These are phyloP conservation scores for Fusarium marasasianum DNA, from an alignment of 2,329 filamentous ascomycete genomes.

Conservation along the genomic window DNA sequence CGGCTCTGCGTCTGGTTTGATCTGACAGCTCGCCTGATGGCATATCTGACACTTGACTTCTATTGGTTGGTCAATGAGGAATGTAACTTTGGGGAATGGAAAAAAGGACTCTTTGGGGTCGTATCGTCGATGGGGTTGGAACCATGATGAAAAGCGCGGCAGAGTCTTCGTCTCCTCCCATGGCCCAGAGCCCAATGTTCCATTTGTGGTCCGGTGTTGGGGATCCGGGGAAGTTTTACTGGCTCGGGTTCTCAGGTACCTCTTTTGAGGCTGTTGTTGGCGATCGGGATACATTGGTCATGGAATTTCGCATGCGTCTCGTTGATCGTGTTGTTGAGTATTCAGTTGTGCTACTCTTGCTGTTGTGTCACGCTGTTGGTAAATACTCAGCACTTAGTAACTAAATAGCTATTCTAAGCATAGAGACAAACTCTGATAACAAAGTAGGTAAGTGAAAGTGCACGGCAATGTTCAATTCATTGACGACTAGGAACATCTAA, in stretches of 20 bases:
- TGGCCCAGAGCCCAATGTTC: background rate
- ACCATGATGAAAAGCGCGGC: constrained; percentile 25
- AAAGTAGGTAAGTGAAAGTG: background rate
- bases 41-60: constrained; percentile 43
- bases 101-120: constrained; percentile 36
- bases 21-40: constrained; percentile 24
- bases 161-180: constrained; percentile 15
- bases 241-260: constrained; percentile 13
- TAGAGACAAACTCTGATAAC: background rate
- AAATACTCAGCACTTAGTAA: background rate
- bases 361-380: background rate
- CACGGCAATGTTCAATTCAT: background rate
- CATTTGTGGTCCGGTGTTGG: background rate
- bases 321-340: background rate
- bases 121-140: constrained; percentile 29
- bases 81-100: constrained; percentile 43
- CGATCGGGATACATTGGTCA: background rate
- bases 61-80: constrained; percentile 40
- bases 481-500: background rate
- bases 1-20: constrained; percentile 26
- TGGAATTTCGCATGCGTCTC: background rate
- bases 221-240: background rate
- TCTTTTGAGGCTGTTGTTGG: background rate
- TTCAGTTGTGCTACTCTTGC: background rate
- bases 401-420: background rate